Percentiles rank a stretch among this genome's conserved stretches.
Evolutionary conservation across 805 yeast genomes (phyloP).

Genomic region (Sungouiella thailandica): DNA sequence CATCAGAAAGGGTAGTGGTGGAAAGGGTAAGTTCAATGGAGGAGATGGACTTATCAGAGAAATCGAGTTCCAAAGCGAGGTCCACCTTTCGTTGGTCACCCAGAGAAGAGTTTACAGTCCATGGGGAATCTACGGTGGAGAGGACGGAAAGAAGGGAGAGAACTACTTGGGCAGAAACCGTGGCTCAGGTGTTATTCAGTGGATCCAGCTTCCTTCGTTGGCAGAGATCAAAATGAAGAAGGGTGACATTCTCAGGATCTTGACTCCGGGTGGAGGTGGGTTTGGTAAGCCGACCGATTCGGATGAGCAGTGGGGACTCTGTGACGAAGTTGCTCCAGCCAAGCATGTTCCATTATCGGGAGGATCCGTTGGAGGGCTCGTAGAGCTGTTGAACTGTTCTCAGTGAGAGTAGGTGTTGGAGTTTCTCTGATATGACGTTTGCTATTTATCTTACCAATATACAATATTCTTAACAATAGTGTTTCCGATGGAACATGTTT

Average conservation of each 20-base stretch:
- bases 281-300: conserved; percentile 41
- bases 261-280: conserved; percentile 88
- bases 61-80: conserved; percentile 15
- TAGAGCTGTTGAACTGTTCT: not conserved
- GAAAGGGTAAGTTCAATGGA: conserved; percentile 17
- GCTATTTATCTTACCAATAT: too few species aligned
- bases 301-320: conserved; percentile 1
- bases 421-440: too few species aligned
- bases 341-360: not conserved
- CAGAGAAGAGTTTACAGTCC: conserved; percentile 20
- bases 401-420: too few species aligned
- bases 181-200: conserved; percentile 16
- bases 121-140: conserved; percentile 28
- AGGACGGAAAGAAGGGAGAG: conserved; percentile 33
- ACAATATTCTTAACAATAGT: too few species aligned
- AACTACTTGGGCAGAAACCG: conserved; percentile 27
- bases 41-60: conserved; percentile 20
- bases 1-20: conserved; percentile 16
- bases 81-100: conserved; percentile 17
- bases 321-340: not conserved
- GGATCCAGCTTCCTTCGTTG: conserved; percentile 46
- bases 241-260: conserved; percentile 65
- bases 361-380: not conserved
- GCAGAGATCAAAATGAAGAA: conserved; percentile 56
- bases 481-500: too few species aligned